These are phyloP conservation scores for Fusarium dlaminii DNA, from an alignment of 2,329 filamentous ascomycete species.

Conservation along the genomic window DNA sequence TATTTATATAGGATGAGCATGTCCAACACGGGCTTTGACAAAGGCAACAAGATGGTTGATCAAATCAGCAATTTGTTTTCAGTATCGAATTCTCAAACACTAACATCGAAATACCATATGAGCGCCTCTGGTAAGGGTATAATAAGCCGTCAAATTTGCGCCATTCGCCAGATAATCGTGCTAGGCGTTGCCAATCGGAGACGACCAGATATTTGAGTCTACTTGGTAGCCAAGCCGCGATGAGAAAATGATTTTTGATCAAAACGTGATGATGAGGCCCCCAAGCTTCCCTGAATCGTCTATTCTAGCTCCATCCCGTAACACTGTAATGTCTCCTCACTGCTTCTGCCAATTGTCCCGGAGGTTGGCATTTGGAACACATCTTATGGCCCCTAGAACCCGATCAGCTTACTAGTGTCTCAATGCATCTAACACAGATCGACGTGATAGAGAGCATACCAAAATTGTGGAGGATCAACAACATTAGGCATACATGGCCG, in stretches of 20 bases:
- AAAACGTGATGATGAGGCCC: not conserved
- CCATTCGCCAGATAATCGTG: not conserved
- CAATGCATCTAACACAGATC: not conserved
- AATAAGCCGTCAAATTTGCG: not conserved
- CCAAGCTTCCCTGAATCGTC: not conserved
- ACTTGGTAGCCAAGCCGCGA: not conserved
- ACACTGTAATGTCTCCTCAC: conserved; percentile 30
- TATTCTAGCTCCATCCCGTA: not conserved
- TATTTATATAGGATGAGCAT: not conserved
- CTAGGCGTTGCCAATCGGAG: not conserved
- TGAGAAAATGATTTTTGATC: not conserved
- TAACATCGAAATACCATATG: not conserved
- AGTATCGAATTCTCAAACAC: too few relatives aligned
- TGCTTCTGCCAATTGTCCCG: conserved; percentile 29
- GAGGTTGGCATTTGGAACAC: conserved; percentile 35
- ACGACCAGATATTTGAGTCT: not conserved
- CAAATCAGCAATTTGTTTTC: not conserved
- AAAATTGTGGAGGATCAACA: conserved; percentile 39
- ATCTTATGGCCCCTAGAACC: conserved; percentile 25
- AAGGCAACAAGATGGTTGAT: not conserved
- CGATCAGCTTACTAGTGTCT: conserved; percentile 1
- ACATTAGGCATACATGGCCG: conserved; percentile 37
- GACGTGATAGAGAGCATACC: conserved; percentile 21
- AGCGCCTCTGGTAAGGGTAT: conserved; percentile 9
- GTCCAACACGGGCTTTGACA: not conserved